Evolutionary conservation across 2,329 filamentous ascomycete genomes (phyloP).

Genomic region (Aspergillus phoenicis): DNA sequence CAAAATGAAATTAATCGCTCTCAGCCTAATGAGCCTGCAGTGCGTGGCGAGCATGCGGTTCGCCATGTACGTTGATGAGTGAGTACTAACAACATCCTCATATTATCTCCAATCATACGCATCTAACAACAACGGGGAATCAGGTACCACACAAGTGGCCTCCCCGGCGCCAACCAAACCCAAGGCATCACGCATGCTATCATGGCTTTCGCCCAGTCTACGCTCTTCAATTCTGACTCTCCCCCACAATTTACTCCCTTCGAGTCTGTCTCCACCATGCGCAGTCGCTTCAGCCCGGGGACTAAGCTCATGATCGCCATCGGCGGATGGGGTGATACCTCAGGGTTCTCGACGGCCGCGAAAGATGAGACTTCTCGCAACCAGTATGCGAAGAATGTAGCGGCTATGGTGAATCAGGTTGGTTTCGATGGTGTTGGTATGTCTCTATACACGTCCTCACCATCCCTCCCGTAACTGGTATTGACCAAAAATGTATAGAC

Average conservation of each 20-base stretch:
- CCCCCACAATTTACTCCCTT: conserved; percentile 56
- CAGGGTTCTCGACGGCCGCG: conserved; percentile 63
- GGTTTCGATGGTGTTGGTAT: conserved; percentile 67
- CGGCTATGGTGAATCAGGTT: conserved; percentile 61
- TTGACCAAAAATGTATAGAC: conserved; percentile 44
- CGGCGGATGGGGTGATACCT: conserved; percentile 72
- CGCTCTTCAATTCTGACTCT: conserved; percentile 52
- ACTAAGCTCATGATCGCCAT: conserved; percentile 71
- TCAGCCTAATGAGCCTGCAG: conserved; percentile 36
- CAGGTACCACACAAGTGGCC: conserved; percentile 46
- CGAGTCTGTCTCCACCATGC: conserved; percentile 54
- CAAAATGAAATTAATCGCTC: conserved; percentile 32
- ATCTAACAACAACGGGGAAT: conserved; percentile 10
- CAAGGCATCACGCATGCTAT: conserved; percentile 57
- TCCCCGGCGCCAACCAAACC: conserved; percentile 41
- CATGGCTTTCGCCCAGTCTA: conserved; percentile 57
- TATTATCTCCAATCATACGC: background rate
- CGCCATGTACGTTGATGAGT: conserved; percentile 54
- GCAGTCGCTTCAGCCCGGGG: conserved; percentile 54
- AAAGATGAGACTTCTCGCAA: conserved; percentile 55
- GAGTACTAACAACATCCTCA: conserved; percentile 21
- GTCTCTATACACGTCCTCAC: conserved; percentile 19
- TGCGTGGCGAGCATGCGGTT: conserved; percentile 34
- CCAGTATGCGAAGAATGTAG: conserved; percentile 66
- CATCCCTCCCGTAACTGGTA: conserved; percentile 14